phyloP scores from a whole-genome alignment of 2,329 filamentous ascomycete genomes.

The Didymella lethalis region DNA sequence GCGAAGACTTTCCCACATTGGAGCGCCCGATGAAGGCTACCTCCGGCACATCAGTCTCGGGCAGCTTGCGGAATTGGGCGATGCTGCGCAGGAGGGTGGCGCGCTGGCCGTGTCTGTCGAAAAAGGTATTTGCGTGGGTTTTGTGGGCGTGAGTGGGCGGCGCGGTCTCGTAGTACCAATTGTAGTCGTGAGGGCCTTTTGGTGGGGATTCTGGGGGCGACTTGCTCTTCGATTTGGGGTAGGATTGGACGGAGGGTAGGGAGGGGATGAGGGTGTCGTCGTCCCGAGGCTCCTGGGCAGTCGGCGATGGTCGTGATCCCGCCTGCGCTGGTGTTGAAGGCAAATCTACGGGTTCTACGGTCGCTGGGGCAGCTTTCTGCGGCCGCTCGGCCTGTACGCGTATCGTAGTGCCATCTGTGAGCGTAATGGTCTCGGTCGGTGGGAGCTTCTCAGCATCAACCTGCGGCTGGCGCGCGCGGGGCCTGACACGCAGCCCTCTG shows the following conservation, averaged over 20 bases:
- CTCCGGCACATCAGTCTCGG: constrained; percentile 64
- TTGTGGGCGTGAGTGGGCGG: constrained; percentile 48
- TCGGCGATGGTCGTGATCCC: background rate
- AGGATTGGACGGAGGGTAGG: constrained; percentile 20
- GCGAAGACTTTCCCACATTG: constrained; percentile 73
- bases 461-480: constrained; percentile 9
- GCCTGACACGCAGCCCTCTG: constrained; percentile 8
- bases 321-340: background rate
- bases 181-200: constrained; percentile 27
- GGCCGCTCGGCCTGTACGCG: constrained; percentile 11
- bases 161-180: constrained; percentile 48
- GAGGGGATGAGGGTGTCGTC: constrained; percentile 27
- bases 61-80: constrained; percentile 67
- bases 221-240: constrained; percentile 3
- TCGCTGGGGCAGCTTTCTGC: background rate
- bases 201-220: constrained; percentile 16
- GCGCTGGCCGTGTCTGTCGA: constrained; percentile 48
- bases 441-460: constrained; percentile 1
- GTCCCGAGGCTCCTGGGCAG: background rate
- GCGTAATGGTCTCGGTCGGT: constrained; percentile 9
- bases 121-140: constrained; percentile 54
- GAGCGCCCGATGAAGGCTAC: constrained; percentile 73
- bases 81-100: constrained; percentile 67
- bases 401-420: constrained; percentile 19
- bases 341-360: background rate